Percentiles rank a stretch among this genome's conserved stretches.
Evolutionary conservation across 2,329 filamentous ascomycete species (phyloP).

Genomic region (Curvularia verruculosa): DNA sequence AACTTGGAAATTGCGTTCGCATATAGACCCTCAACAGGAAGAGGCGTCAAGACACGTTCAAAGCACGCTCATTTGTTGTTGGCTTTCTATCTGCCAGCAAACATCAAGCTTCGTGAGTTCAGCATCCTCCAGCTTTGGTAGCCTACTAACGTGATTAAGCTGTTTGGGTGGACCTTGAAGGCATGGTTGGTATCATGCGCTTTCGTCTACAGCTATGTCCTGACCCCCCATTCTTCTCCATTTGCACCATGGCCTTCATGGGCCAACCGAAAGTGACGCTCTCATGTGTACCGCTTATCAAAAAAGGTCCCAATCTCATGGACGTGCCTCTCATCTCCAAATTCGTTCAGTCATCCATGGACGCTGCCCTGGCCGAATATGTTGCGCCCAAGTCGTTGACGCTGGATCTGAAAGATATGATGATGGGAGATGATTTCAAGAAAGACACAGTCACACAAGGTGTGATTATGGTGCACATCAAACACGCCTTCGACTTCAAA

Average conservation of each 20-base stretch:
- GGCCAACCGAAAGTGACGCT: constrained; percentile 76
- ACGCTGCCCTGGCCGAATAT: constrained; percentile 75
- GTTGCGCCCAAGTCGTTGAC: constrained; percentile 78
- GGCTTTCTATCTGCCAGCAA: constrained; percentile 70
- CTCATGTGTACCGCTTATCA: constrained; percentile 72
- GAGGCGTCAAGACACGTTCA: constrained; percentile 65
- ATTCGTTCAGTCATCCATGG: constrained; percentile 76
- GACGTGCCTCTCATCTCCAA: constrained; percentile 75
- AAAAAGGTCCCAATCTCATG: constrained; percentile 74
- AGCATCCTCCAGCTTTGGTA: neutral
- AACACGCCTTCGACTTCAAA: constrained; percentile 72
- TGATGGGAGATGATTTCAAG: constrained; percentile 79
- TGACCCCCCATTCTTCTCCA: constrained; percentile 77
- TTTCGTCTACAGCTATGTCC: constrained; percentile 74
- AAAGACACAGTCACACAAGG: constrained; percentile 72
- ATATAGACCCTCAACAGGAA: constrained; percentile 69
- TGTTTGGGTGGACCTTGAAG: constrained; percentile 77
- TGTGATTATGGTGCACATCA: constrained; percentile 69
- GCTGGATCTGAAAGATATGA: constrained; percentile 76
- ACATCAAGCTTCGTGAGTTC: constrained; percentile 58
- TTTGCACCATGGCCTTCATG: constrained; percentile 75
- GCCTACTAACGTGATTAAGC: constrained; percentile 49
- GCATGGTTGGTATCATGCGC: constrained; percentile 72
- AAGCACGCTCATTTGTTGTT: constrained; percentile 76
- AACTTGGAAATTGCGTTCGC: constrained; percentile 78